A percentile compares a stretch with the other conserved stretches of the same genome.
phyloP scores from a whole-genome alignment of 2,329 filamentous ascomycete genomes.

The Stagonosporopsis cucurbitacearum region DNA sequence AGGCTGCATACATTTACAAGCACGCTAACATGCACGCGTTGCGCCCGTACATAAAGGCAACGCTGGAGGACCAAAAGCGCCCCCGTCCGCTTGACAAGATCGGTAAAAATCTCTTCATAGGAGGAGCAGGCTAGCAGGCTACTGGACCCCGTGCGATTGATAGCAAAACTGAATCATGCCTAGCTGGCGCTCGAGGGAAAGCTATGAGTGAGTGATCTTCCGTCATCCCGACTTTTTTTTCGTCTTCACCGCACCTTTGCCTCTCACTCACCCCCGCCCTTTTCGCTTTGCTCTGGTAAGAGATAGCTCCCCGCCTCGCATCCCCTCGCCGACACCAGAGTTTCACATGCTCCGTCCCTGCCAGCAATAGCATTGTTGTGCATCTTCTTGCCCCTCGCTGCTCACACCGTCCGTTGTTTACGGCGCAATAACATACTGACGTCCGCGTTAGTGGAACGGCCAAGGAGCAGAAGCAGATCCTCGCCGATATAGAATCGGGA shows the following conservation, averaged over 20 bases:
- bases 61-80: constrained; percentile 13
- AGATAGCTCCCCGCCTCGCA: constrained; percentile 6
- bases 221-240: constrained; percentile 21
- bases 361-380: constrained; percentile 2
- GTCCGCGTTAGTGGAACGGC: constrained; percentile 34
- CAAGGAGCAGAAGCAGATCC: constrained; percentile 50
- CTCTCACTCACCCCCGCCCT: constrained; percentile 6
- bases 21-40: constrained; percentile 25
- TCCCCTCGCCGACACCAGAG: constrained; percentile 3
- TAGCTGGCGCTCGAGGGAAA: constrained; percentile 49
- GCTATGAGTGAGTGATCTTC: constrained; percentile 48
- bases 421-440: constrained; percentile 21
- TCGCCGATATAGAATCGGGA: constrained; percentile 48
- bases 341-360: background rate
- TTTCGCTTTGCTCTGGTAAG: constrained; percentile 21
- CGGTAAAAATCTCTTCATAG: constrained; percentile 26
- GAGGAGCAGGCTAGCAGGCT: constrained; percentile 32
- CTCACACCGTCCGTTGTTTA: constrained; percentile 21
- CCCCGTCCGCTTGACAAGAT: constrained; percentile 30
- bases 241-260: constrained; percentile 26
- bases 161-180: constrained; percentile 42
- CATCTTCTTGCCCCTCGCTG: constrained; percentile 5
- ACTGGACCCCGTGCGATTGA: constrained; percentile 22
- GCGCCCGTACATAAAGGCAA: constrained; percentile 40
- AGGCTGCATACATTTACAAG: constrained; percentile 26